Evolutionary conservation across 2,329 filamentous ascomycete genomes (phyloP).

Genomic region (Neofusicoccum sp.): DNA sequence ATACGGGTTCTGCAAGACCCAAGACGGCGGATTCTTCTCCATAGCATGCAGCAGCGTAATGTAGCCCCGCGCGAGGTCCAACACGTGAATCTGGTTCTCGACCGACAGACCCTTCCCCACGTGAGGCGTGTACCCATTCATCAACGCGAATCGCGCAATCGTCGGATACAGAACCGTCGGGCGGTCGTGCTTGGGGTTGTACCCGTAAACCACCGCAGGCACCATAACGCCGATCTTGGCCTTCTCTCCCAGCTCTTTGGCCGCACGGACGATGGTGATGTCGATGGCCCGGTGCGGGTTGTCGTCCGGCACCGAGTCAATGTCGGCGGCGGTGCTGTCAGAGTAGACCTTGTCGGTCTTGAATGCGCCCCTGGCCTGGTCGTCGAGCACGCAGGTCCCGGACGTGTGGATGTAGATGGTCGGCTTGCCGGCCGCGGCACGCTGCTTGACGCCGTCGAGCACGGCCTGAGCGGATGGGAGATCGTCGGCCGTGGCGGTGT

Average conservation of each 20-base stretch:
- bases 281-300: constrained; percentile 49
- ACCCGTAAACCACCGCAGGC: constrained; percentile 47
- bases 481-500: constrained; percentile 52
- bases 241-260: constrained; percentile 37
- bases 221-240: constrained; percentile 51
- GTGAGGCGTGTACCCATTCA: constrained; percentile 47
- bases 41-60: constrained; percentile 35
- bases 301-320: constrained; percentile 43
- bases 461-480: constrained; percentile 47
- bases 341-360: constrained; percentile 43
- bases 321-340: constrained; percentile 39
- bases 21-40: constrained; percentile 32
- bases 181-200: constrained; percentile 38
- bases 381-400: constrained; percentile 40
- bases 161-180: constrained; percentile 50
- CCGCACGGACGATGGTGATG: constrained; percentile 41
- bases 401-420: constrained; percentile 53
- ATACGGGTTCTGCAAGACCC: constrained; percentile 46
- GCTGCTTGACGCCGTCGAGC: constrained; percentile 42
- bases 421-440: constrained; percentile 35
- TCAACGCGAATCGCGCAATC: constrained; percentile 48
- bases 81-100: constrained; percentile 47
- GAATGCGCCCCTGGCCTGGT: constrained; percentile 25
- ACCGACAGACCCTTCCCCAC: constrained; percentile 45
- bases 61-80: constrained; percentile 41